phyloP scores from a whole-genome alignment of 2,329 filamentous ascomycete species.

The Verticillium zaregamsianum region DNA sequence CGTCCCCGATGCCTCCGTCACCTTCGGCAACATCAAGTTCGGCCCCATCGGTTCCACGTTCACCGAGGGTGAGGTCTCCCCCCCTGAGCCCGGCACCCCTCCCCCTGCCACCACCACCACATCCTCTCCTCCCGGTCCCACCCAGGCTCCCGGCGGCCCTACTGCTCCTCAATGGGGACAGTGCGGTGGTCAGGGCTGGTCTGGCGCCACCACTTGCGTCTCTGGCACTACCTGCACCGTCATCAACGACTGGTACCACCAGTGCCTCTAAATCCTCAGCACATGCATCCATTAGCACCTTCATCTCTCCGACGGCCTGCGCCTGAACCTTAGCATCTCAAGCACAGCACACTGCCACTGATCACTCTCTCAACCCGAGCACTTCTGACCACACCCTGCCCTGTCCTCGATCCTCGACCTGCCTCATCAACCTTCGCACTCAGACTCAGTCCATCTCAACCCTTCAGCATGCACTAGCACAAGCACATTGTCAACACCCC shows the following conservation, averaged over 20 bases:
- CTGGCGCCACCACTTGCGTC: constrained; percentile 29
- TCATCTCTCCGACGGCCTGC: not conserved
- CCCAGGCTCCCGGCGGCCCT: constrained; percentile 9
- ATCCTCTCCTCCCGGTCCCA: not conserved
- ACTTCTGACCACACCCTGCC: not conserved
- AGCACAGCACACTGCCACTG: not conserved
- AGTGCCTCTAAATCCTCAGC: constrained; percentile 22
- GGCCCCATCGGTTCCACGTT: constrained; percentile 53
- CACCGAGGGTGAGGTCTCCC: constrained; percentile 3
- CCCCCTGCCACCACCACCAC: not conserved
- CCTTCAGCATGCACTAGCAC: not conserved
- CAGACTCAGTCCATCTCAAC: not conserved
- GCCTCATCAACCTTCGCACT: not conserved
- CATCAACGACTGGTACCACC: constrained; percentile 35
- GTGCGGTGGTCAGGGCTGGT: constrained; percentile 31
- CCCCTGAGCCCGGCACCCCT: not conserved
- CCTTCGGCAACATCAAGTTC: constrained; percentile 48
- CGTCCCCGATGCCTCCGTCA: constrained; percentile 43
- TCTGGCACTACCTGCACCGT: constrained; percentile 29
- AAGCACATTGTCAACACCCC: not conserved
- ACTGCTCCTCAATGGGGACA: constrained; percentile 26
- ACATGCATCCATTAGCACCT: not conserved
- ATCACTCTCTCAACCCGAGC: not conserved
- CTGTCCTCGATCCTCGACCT: not conserved
- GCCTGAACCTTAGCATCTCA: not conserved